Conservation (phyloP, 2,329 filamentous ascomycete species). For the Cordyceps fumosorosea region DNA sequence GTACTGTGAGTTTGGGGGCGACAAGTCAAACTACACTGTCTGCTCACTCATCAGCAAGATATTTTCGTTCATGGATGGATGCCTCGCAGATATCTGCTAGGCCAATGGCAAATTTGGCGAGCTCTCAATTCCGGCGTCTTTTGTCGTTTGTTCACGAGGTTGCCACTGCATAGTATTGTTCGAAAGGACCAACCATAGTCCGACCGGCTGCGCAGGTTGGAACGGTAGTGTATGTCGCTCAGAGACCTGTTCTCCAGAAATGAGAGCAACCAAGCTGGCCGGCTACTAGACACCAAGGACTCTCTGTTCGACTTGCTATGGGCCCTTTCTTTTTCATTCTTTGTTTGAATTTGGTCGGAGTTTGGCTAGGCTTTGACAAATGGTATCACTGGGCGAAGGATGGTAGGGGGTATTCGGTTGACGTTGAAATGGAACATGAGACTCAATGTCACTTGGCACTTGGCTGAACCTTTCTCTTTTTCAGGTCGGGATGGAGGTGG, state of each 20-base stretch:
- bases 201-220: not conserved
- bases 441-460: not conserved
- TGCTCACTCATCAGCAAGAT: not conserved
- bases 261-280: not conserved
- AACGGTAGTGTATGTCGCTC: not conserved
- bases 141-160: not conserved
- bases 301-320: not conserved
- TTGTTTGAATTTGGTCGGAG: not conserved
- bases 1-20: not conserved
- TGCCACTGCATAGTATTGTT: not conserved
- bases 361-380: not conserved
- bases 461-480: not conserved
- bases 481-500: not conserved
- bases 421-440: not conserved
- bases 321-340: not conserved
- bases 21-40: not conserved
- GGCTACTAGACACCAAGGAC: not conserved
- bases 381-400: not conserved
- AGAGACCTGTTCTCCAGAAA: not conserved
- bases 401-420: not conserved
- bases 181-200: not conserved
- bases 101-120: not conserved
- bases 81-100: not conserved
- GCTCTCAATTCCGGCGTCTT: not conserved
- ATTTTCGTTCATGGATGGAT: not conserved